Conservation (phyloP, 441 rosid genomes). For the Jatropha multifida region DNA sequence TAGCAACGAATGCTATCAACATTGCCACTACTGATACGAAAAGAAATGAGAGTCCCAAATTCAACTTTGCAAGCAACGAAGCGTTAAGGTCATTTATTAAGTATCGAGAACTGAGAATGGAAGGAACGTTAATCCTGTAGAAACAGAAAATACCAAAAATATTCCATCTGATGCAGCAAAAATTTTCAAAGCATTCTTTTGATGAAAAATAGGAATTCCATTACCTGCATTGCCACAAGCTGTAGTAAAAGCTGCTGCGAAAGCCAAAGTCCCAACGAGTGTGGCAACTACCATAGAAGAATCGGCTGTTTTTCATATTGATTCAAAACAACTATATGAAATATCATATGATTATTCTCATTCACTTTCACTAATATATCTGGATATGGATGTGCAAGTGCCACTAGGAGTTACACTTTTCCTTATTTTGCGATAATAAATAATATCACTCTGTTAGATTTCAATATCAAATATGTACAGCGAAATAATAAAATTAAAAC, state of each 20-base stretch:
- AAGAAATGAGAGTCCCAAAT: not conserved
- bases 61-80: not conserved
- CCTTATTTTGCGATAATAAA: slow-evolving; percentile 33
- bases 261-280: slow-evolving; percentile 39
- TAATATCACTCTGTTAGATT: not conserved
- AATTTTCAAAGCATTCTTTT: not conserved
- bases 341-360: slow-evolving; percentile 22
- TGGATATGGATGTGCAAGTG: slow-evolving; percentile 26
- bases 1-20: not conserved
- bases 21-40: not conserved
- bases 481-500: too few relatives aligned
- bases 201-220: slow-evolving; percentile 11
- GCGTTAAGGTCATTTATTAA: not conserved
- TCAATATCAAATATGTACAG: too few relatives aligned
- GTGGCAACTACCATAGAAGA: slow-evolving; percentile 34
- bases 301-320: slow-evolving; percentile 11
- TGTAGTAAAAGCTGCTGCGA: slow-evolving; percentile 37
- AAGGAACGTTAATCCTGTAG: not conserved
- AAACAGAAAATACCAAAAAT: slow-evolving; percentile 13
- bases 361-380: slow-evolving; percentile 33
- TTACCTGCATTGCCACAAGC: slow-evolving; percentile 25
- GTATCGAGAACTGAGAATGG: slow-evolving; percentile 1
- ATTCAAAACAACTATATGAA: slow-evolving; percentile 34
- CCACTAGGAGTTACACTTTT: slow-evolving; percentile 24
- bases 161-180: slow-evolving; percentile 18